Evolutionary conservation across 768 basidiomycete genomes (phyloP).

Genomic region (Cyathus striatus): DNA sequence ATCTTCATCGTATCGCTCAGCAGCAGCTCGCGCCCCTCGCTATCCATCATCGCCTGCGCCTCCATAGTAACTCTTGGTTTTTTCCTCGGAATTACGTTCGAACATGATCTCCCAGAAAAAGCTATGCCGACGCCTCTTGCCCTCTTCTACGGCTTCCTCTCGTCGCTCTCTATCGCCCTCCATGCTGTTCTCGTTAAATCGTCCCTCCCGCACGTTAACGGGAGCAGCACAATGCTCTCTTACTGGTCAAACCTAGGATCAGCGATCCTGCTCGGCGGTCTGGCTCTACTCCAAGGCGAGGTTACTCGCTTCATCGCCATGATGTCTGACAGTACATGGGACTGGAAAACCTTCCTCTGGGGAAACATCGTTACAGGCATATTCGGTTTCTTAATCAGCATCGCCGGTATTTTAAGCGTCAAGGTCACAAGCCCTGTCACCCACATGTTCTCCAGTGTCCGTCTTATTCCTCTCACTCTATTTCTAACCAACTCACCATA

Average conservation of each 20-base stretch:
- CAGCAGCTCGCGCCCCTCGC: conserved; percentile 54
- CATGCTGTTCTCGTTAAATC: conserved; percentile 83
- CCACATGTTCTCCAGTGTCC: conserved; percentile 66
- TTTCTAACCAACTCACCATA: neutral
- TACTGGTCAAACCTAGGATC: conserved; percentile 76
- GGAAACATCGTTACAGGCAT: conserved; percentile 43
- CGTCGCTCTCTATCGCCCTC: conserved; percentile 66
- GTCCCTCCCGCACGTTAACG: conserved; percentile 59
- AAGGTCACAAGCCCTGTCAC: conserved; percentile 83
- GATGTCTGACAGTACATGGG: neutral
- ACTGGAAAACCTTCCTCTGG: conserved; percentile 21
- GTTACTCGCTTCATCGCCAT: conserved; percentile 44
- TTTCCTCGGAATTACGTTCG: conserved; percentile 48
- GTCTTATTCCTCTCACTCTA: conserved; percentile 6
- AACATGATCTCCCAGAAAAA: conserved; percentile 33
- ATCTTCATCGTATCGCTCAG: conserved; percentile 63
- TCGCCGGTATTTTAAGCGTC: conserved; percentile 75
- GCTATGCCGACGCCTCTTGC: conserved; percentile 47
- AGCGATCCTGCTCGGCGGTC: conserved; percentile 50
- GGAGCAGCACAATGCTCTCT: conserved; percentile 65
- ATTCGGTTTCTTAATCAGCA: conserved; percentile 76
- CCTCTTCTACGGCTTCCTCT: conserved; percentile 63
- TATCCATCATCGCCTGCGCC: conserved; percentile 59
- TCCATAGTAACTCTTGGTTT: conserved; percentile 71
- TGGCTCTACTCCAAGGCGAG: conserved; percentile 67